Percentiles rank a stretch among this genome's conserved stretches.
Evolutionary conservation across 2,329 filamentous ascomycete species (phyloP).

Genomic region (Dryadomyces quercivorus): DNA sequence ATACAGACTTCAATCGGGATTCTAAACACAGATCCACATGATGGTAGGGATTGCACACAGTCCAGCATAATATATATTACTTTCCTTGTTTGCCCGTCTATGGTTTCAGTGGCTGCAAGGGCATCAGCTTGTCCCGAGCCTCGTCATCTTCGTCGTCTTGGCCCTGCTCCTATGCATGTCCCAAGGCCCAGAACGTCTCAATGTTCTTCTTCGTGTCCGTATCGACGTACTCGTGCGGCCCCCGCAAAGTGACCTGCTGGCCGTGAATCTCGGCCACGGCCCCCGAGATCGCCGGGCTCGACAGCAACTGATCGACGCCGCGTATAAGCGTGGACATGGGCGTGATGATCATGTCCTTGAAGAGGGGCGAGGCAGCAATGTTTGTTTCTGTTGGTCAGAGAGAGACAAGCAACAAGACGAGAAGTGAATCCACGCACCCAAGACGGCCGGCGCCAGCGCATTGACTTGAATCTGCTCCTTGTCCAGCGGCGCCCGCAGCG

Average conservation of each 20-base stretch:
- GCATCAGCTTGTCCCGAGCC: not conserved
- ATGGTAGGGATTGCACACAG: too few relatives aligned
- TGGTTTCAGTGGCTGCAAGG: not conserved
- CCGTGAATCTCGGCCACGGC: conserved; percentile 39
- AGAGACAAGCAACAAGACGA: not conserved
- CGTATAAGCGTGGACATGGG: conserved; percentile 34
- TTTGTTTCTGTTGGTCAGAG: conserved; percentile 25
- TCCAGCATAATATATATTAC: too few relatives aligned
- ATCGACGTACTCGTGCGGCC: conserved; percentile 32
- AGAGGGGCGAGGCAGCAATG: conserved; percentile 31
- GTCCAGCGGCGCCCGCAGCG: conserved; percentile 26
- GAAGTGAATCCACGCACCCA: conserved; percentile 23
- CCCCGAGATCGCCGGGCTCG: conserved; percentile 27
- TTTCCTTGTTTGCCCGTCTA: not conserved
- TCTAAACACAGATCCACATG: too few relatives aligned
- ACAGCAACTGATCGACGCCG: conserved; percentile 29
- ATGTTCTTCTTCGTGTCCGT: conserved; percentile 33
- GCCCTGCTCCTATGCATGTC: conserved; percentile 10
- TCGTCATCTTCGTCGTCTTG: not conserved
- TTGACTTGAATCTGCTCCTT: conserved; percentile 35
- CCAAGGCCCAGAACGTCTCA: conserved; percentile 32
- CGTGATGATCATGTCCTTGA: conserved; percentile 35
- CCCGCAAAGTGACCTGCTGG: conserved; percentile 31
- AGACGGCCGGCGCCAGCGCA: conserved; percentile 34
- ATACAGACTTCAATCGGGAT: too few relatives aligned